Base-by-base conservation (phyloP, 345 rosid genomes). In the Raphanus sativus region DNA sequence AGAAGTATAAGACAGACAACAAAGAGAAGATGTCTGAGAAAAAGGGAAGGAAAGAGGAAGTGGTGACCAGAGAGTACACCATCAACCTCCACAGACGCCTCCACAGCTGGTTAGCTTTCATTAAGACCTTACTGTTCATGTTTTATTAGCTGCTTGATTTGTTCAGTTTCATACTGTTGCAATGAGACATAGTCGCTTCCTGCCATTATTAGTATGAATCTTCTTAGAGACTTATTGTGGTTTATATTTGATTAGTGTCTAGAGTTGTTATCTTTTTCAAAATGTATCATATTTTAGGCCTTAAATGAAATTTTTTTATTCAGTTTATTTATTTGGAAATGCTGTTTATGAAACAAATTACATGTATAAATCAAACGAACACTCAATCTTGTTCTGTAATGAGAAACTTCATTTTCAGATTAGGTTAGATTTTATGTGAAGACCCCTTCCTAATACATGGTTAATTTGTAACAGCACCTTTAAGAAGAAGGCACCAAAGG, bases 401-500 rank as follows among this genome's bases (percentile, higher is more conserved):
- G 29, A 0, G 3, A 28, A 28, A 28, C 29, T 13, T 13, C 55
- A 0, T n/a, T n/a, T 48, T 13, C 67, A 1, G 33, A 3, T n/a
- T n/a, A n/a, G n/a, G n/a, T n/a, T n/a, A n/a, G n/a, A n/a, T n/a
- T n/a, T n/a, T n/a, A n/a, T n/a, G n/a, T n/a, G n/a, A n/a, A n/a
- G n/a, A n/a, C n/a, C n/a, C n/a, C n/a, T n/a, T n/a, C n/a, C n/a
- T n/a, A n/a, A n/a, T n/a, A 11, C 9, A 28, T 50, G 0, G 0
- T 28, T 0, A 50, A 24, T 8, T 62, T 62, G 4, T 24, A 12
- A 59, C 83, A 90, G 97, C 71, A 91, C 93, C 6, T 90, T 91
- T 83, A 91, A 91, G 87, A 90, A 91, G 95, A 89, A 90, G 86
- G 97, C 97, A 26, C 93, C 97, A 10, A 91, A 88, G 68, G 95